Base-by-base conservation (phyloP, 495 filamentous ascomycete genomes). In the Aspergillus nidulans region DNA sequence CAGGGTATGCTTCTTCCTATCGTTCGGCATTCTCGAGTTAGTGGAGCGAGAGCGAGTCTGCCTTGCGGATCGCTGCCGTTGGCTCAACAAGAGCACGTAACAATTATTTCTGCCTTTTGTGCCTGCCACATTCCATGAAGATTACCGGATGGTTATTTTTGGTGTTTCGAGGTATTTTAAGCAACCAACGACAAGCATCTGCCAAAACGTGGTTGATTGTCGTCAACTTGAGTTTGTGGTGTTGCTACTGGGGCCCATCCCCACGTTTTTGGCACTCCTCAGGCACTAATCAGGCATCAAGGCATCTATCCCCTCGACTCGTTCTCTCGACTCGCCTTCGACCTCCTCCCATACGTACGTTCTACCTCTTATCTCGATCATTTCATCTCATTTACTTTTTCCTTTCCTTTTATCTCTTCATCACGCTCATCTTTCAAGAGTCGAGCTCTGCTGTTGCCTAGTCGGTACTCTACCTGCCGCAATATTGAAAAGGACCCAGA, bases 31-130 rank as follows among this genome's bases (percentile, higher is more conserved):
- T 6, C 6, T 12, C 15, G 30, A 34, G 30, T 34, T 34, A 34
- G 46, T 49, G 46, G 46, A 49, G 46, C 30, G 43, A 9, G 30
- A 34, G 30, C 43, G 23, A 28, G n/a, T 51, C 48, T 51, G 48
- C 48, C 48, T 51, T 51, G 48, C 13, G 48, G 36, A 3, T 26
- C 26, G 1, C 21, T 51, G 18, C 8, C 16, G 23, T 46, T 28
- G 26, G 43, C 43, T 46, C 24, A 23, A 19, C 12, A 28, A n/a
- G 43, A 39, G n/a, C n/a, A n/a, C n/a, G n/a, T n/a, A n/a, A n/a
- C n/a, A n/a, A n/a, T 49, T 15, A 21, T 49, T 2, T 15, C 23
- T 36, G 28, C n/a, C 36, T 36, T 36, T 41, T 40, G 34, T 51
- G 48, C 48, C 48, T 51, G 30, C 15, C 30, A 34, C 41, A 25